phyloP scores from a whole-genome alignment of 2,329 filamentous ascomycete genomes.

The Colletotrichum tanaceti region DNA sequence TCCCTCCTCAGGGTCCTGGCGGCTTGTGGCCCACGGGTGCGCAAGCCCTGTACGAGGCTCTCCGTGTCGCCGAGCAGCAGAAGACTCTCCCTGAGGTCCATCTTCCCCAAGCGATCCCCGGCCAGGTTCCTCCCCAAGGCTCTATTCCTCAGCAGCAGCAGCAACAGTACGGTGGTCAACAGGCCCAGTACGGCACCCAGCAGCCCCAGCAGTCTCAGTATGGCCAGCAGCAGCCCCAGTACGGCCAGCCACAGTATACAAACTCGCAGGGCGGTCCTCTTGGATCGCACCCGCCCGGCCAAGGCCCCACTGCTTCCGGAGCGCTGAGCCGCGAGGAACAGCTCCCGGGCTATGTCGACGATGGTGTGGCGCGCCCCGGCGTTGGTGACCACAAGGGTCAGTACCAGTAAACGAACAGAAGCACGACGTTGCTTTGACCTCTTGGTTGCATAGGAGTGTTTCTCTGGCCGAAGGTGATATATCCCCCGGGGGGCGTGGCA shows the following conservation, averaged over 20 bases:
- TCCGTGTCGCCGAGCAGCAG: conserved; percentile 49
- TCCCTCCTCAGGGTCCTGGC: conserved; percentile 45
- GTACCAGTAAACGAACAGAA: conserved; percentile 31
- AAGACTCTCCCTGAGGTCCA: conserved; percentile 39
- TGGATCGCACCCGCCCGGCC: conserved; percentile 28
- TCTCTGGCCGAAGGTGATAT: conserved; percentile 17
- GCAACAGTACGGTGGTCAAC: conserved; percentile 13
- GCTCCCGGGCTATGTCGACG: conserved; percentile 40
- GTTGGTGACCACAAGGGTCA: conserved; percentile 39
- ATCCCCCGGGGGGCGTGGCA: conserved; percentile 14
- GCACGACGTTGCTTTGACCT: no score
- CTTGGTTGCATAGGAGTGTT: neutral
- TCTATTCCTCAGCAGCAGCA: conserved; percentile 22
- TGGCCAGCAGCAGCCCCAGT: conserved; percentile 12
- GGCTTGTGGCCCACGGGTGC: conserved; percentile 51
- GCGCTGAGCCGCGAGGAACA: conserved; percentile 29
- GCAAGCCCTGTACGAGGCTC: conserved; percentile 46
- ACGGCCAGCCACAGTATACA: conserved; percentile 27
- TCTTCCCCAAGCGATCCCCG: conserved; percentile 34
- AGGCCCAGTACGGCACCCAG: neutral
- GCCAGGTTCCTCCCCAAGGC: conserved; percentile 26
- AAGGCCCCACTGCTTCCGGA: conserved; percentile 29
- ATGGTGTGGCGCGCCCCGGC: conserved; percentile 35
- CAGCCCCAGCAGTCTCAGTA: conserved; percentile 12
- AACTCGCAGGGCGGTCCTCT: conserved; percentile 44